phyloP scores from a whole-genome alignment of 2,329 filamentous ascomycete species.

The Hypoxylon sp. region DNA sequence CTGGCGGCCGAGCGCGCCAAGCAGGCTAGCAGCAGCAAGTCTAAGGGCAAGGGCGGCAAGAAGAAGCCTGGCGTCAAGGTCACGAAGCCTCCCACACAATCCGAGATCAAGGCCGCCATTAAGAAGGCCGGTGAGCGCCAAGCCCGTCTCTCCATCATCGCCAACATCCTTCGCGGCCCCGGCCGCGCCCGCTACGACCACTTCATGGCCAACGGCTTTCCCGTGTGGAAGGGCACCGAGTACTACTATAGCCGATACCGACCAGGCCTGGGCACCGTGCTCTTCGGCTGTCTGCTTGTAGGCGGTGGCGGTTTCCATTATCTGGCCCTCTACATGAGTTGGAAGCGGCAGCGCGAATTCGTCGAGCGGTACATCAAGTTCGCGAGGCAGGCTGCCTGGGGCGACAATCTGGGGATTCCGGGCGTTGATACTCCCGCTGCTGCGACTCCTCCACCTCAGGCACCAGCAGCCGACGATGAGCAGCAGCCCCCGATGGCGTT shows the following conservation, averaged over 20 bases:
- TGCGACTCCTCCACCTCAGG: slow-evolving; percentile 58
- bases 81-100: slow-evolving; percentile 76
- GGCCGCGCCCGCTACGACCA: slow-evolving; percentile 92
- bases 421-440: slow-evolving; percentile 67
- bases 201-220: slow-evolving; percentile 93
- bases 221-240: slow-evolving; percentile 94
- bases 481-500: slow-evolving; percentile 67
- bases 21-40: slow-evolving; percentile 62
- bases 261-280: slow-evolving; percentile 86
- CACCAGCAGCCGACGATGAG: slow-evolving; percentile 61
- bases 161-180: slow-evolving; percentile 85
- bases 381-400: slow-evolving; percentile 90
- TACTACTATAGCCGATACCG: slow-evolving; percentile 98
- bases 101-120: slow-evolving; percentile 81
- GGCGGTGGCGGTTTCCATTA: slow-evolving; percentile 91
- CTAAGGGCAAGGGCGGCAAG: slow-evolving; percentile 54
- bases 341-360: slow-evolving; percentile 91
- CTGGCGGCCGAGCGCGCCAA: slow-evolving; percentile 78
- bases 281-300: slow-evolving; percentile 83
- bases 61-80: slow-evolving; percentile 73
- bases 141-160: slow-evolving; percentile 84
- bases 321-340: slow-evolving; percentile 83
- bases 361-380: slow-evolving; percentile 92
- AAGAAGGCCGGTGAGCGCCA: slow-evolving; percentile 88
- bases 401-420: slow-evolving; percentile 80